These are phyloP conservation scores for Fusarium falciforme DNA, from an alignment of 2,329 filamentous ascomycete genomes.

Conservation along the genomic window DNA sequence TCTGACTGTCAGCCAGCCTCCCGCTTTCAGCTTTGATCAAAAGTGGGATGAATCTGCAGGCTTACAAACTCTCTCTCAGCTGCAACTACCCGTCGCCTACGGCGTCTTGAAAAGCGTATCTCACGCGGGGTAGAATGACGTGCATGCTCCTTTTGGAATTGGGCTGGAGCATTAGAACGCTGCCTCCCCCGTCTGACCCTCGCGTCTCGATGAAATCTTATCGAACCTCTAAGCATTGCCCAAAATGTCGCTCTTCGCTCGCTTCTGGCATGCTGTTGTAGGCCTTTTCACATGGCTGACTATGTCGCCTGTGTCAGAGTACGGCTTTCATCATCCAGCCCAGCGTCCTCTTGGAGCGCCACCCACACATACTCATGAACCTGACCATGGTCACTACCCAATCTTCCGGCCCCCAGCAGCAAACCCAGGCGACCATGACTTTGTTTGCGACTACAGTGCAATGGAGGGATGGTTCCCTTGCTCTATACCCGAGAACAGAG, in stretches of 20 bases:
- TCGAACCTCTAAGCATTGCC: not conserved
- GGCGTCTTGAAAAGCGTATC: not conserved
- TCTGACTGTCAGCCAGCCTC: slow-evolving; percentile 2
- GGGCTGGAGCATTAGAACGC: not conserved
- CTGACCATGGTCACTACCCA: not conserved
- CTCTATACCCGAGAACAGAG: slow-evolving; percentile 38
- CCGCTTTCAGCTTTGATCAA: slow-evolving; percentile 1
- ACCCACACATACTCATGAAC: not conserved
- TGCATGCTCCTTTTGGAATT: not conserved
- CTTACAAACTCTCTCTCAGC: not conserved
- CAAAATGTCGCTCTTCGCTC: slow-evolving; percentile 30
- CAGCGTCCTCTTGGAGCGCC: slow-evolving; percentile 27
- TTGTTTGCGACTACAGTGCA: slow-evolving; percentile 40
- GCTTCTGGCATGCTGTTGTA: slow-evolving; percentile 34
- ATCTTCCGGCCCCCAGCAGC: slow-evolving; percentile 25
- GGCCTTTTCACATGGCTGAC: slow-evolving; percentile 34
- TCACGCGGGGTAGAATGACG: not conserved
- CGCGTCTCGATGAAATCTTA: not conserved
- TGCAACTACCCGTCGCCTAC: not conserved
- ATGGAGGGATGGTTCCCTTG: slow-evolving; percentile 42
- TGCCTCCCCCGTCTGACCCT: not conserved
- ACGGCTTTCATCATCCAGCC: not conserved
- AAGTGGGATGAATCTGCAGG: not conserved
- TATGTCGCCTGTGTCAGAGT: slow-evolving; percentile 25
- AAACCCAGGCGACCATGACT: slow-evolving; percentile 24